Conservation (phyloP, 2,329 filamentous ascomycete species). For the Trichoderma atroviride region DNA sequence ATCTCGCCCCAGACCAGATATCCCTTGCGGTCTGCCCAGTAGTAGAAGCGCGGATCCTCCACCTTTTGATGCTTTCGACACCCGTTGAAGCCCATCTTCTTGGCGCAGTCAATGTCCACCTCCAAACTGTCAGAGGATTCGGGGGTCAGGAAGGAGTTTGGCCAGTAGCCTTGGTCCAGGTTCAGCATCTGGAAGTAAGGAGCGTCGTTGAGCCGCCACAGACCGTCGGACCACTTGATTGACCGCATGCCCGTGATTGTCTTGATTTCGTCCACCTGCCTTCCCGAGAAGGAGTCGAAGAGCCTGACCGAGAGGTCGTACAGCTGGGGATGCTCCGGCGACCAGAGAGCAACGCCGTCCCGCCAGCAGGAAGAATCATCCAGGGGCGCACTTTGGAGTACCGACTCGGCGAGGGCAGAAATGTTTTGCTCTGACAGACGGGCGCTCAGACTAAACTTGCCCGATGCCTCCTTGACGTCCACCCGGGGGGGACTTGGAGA, state of each 20-base stretch:
- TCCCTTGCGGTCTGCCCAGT: slow-evolving; percentile 63
- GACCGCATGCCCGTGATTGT: slow-evolving; percentile 65
- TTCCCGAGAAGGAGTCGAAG: slow-evolving; percentile 43
- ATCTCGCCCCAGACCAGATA: slow-evolving; percentile 68
- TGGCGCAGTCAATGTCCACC: slow-evolving; percentile 57
- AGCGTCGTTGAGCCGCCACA: slow-evolving; percentile 60
- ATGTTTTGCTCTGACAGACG: slow-evolving; percentile 48
- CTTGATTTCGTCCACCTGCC: slow-evolving; percentile 56
- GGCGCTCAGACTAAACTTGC: not conserved
- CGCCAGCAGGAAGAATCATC: slow-evolving; percentile 49
- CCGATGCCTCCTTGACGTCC: slow-evolving; percentile 2
- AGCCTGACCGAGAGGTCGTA: slow-evolving; percentile 60
- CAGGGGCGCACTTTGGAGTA: slow-evolving; percentile 40
- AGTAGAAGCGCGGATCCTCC: slow-evolving; percentile 62
- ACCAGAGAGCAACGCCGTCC: slow-evolving; percentile 63
- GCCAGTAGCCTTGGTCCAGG: slow-evolving; percentile 68
- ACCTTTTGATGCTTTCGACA: slow-evolving; percentile 68
- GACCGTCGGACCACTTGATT: slow-evolving; percentile 61
- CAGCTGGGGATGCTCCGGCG: slow-evolving; percentile 58
- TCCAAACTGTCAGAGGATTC: slow-evolving; percentile 51
- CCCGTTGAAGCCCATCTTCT: slow-evolving; percentile 66
- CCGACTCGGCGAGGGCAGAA: slow-evolving; percentile 43
- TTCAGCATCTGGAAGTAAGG: slow-evolving; percentile 63
- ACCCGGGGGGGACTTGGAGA: slow-evolving; percentile 43
- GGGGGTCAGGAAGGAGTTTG: slow-evolving; percentile 61